A percentile compares a stretch with the other conserved stretches of the same genome.
Conservation (phyloP, 306 rosid species). For the Oxytropis ochrocephala region DNA sequence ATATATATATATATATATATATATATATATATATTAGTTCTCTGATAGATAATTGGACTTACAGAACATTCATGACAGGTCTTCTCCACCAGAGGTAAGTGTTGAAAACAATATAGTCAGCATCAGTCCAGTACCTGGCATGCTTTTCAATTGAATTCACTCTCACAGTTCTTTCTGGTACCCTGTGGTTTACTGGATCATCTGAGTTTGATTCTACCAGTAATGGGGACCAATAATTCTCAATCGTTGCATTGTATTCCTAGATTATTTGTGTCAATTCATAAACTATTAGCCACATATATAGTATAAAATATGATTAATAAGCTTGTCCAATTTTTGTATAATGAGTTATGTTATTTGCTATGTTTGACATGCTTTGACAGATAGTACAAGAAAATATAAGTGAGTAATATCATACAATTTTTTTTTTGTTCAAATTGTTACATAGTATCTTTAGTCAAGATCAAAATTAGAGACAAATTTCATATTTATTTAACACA, state of each 20-base stretch:
- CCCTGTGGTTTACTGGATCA: conserved; percentile 62
- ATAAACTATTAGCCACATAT: not conserved
- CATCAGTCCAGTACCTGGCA: conserved; percentile 64
- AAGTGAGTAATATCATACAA: too few species aligned
- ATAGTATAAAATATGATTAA: not conserved
- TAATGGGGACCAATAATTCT: conserved; percentile 81
- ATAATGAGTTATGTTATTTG: too few species aligned
- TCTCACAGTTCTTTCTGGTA: conserved; percentile 60
- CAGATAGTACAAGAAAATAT: too few species aligned
- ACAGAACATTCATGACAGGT: conserved; percentile 54
- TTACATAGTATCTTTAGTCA: too few species aligned
- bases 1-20: too few species aligned
- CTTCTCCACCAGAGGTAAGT: conserved; percentile 89
- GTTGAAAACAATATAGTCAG: conserved; percentile 62
- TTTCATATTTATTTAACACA: too few species aligned
- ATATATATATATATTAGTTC: too few species aligned
- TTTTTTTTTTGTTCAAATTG: too few species aligned
- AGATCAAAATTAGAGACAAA: too few species aligned
- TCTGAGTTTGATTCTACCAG: conserved; percentile 85
- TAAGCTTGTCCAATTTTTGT: not conserved
- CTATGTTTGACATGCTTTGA: too few species aligned
- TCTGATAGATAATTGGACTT: too few species aligned
- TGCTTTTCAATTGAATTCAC: conserved; percentile 68
- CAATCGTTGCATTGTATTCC: conserved; percentile 76
- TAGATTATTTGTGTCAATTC: conserved; percentile 7